These are phyloP conservation scores for Russula dissimulans DNA, from an alignment of 768 basidiomycete species.

Conservation along the genomic window DNA sequence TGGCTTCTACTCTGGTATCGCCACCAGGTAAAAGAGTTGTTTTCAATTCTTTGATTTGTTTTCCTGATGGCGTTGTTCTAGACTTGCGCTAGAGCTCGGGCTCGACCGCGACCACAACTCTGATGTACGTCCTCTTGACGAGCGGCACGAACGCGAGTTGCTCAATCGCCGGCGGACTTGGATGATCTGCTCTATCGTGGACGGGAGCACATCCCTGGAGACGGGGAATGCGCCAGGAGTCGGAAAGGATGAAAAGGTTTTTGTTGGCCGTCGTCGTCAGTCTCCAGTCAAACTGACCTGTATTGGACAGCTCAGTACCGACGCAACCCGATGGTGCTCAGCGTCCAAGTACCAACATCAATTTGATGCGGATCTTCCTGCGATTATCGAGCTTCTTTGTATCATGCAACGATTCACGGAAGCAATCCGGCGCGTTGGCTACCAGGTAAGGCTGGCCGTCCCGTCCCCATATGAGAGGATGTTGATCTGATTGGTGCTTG, in stretches of 20 bases:
- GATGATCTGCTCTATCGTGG: constrained; percentile 68
- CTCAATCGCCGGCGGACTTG: constrained; percentile 66
- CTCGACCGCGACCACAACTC: constrained; percentile 50
- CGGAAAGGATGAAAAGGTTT: constrained; percentile 52
- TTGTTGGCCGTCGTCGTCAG: constrained; percentile 24
- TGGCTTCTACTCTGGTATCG: constrained; percentile 65
- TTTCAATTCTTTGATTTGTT: not conserved
- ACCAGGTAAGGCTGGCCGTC: not conserved
- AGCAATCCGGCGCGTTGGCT: not conserved
- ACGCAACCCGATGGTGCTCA: constrained; percentile 22
- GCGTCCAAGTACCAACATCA: constrained; percentile 23
- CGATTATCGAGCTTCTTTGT: constrained; percentile 26
- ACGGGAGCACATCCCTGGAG: constrained; percentile 66
- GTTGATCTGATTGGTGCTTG: not conserved
- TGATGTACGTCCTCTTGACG: constrained; percentile 32
- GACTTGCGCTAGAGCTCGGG: constrained; percentile 66
- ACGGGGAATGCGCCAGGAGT: constrained; percentile 68
- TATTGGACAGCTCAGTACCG: constrained; percentile 32
- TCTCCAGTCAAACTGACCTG: not conserved
- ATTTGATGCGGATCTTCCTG: constrained; percentile 25
- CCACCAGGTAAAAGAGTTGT: constrained; percentile 39
- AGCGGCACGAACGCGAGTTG: constrained; percentile 53
- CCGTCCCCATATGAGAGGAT: too few species aligned
- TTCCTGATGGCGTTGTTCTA: constrained; percentile 20
- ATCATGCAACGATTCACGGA: constrained; percentile 27